Percentiles rank a stretch among this genome's conserved stretches.
Conservation (phyloP, 768 basidiomycete species). For the Hypholoma sublateritium region DNA sequence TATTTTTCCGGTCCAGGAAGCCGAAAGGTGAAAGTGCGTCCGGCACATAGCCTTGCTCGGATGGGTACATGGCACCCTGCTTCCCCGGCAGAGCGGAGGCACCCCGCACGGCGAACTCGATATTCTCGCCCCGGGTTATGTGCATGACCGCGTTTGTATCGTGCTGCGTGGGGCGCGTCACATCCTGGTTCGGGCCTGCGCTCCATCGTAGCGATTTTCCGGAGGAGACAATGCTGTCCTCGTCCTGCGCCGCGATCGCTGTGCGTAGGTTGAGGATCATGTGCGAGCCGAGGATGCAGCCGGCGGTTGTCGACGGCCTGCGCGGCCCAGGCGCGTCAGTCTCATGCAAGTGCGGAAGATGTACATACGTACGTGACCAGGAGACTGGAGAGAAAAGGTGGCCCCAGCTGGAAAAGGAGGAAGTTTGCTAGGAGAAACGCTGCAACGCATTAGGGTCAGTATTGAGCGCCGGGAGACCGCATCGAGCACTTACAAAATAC, state of each 20-base stretch:
- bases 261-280: slow-evolving; percentile 25
- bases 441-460: neutral
- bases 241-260: slow-evolving; percentile 1
- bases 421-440: slow-evolving; percentile 25
- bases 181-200: neutral
- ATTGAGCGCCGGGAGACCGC: neutral
- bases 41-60: no score
- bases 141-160: no score
- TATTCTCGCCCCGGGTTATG: no score
- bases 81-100: no score
- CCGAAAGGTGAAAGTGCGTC: no score
- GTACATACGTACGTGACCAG: slow-evolving; percentile 23
- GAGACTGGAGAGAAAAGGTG: slow-evolving; percentile 28
- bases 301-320: slow-evolving; percentile 26
- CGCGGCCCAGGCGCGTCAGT: neutral
- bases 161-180: no score
- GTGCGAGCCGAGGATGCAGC: slow-evolving; percentile 27
- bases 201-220: neutral
- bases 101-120: no score
- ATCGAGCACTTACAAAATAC: slow-evolving; percentile 10
- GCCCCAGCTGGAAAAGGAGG: slow-evolving; percentile 24
- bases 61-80: no score
- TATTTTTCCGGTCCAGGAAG: no score
- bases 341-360: neutral
- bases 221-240: neutral